Percentiles rank a stretch among this genome's conserved stretches.
These are phyloP conservation scores for Amoebophrya sp. DNA, from an alignment of 169 alveolate genomes.

Conservation along the genomic window DNA sequence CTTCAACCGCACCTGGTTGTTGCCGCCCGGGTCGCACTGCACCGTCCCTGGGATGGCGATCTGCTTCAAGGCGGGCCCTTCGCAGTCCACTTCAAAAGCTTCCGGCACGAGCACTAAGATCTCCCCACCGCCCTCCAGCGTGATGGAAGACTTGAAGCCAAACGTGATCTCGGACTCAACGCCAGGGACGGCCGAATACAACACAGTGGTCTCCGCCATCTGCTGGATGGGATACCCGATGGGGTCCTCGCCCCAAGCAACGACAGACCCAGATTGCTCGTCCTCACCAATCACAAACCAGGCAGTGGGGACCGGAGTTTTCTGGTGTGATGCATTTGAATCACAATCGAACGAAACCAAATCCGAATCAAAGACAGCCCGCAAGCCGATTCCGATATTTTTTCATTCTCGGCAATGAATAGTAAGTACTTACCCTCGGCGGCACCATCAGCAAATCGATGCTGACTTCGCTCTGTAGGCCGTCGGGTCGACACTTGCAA, in stretches of 20 bases:
- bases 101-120: neutral
- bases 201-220: neutral
- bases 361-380: too few relatives aligned
- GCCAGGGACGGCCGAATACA: neutral
- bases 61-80: neutral
- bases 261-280: neutral
- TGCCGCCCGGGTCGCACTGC: neutral
- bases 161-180: neutral
- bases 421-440: neutral
- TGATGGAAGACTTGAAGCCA: neutral
- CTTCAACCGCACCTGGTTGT: slow-evolving; percentile 2
- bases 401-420: neutral
- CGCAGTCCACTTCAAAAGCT: neutral
- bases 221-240: neutral
- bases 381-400: too few relatives aligned
- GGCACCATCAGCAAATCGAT: neutral
- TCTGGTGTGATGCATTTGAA: neutral
- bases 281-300: neutral
- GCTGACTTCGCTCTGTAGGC: neutral
- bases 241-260: neutral
- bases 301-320: neutral
- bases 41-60: neutral
- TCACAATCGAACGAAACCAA: neutral
- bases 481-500: neutral
- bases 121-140: neutral